These are phyloP conservation scores for Kurtzmaniella natalensis DNA, from an alignment of 1,139 yeast genomes.

Conservation along the genomic window DNA sequence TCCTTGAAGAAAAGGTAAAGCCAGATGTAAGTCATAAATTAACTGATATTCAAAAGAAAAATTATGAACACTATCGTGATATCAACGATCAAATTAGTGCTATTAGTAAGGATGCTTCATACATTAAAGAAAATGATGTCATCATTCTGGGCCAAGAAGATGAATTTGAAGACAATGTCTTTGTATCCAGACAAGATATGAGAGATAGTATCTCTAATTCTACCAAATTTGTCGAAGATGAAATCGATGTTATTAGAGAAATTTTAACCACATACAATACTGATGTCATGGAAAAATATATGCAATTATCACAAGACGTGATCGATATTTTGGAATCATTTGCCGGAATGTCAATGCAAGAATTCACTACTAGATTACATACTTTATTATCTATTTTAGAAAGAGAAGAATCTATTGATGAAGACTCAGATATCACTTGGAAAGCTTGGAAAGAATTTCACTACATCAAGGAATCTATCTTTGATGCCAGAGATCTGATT, in stretches of 20 bases:
- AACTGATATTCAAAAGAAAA: conserved; percentile 36
- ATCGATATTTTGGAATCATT: conserved; percentile 68
- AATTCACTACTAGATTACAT: conserved; percentile 40
- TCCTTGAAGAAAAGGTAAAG: conserved; percentile 25
- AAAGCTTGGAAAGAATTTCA: conserved; percentile 66
- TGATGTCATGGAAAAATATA: conserved; percentile 31
- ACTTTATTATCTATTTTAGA: conserved; percentile 27
- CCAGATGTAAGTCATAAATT: conserved; percentile 37
- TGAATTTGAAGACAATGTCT: conserved; percentile 20
- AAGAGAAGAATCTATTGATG: conserved; percentile 13
- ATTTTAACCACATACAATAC: conserved; percentile 33
- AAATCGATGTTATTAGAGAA: conserved; percentile 29
- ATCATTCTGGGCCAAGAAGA: conserved; percentile 19
- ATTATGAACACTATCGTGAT: conserved; percentile 41
- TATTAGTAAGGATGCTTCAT: conserved; percentile 46
- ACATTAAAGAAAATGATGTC: conserved; percentile 37
- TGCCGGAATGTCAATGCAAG: conserved; percentile 61
- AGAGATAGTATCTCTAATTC: conserved; percentile 45
- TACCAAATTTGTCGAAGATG: conserved; percentile 31
- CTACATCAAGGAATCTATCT: conserved; percentile 50
- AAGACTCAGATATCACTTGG: conserved; percentile 45
- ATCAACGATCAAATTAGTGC: conserved; percentile 43
- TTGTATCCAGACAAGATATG: conserved; percentile 53
- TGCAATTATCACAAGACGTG: conserved; percentile 46
- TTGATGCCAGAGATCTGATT: conserved; percentile 54